A percentile compares a stretch with the other conserved stretches of the same genome.
These are phyloP conservation scores for Trichoderma koningii DNA, from an alignment of 2,329 filamentous ascomycete genomes.

Conservation along the genomic window DNA sequence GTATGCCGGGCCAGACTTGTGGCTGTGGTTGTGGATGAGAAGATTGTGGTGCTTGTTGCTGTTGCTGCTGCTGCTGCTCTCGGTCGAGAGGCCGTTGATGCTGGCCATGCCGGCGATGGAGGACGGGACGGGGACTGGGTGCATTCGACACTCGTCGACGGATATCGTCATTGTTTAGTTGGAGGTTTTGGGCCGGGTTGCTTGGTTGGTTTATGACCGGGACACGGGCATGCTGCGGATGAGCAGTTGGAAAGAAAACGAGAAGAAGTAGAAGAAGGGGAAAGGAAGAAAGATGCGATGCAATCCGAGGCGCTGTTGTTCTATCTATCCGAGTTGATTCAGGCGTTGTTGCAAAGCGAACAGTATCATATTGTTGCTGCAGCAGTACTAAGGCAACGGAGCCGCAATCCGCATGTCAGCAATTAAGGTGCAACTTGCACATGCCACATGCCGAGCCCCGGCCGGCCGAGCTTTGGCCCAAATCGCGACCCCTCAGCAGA, in stretches of 20 bases:
- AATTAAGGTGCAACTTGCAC: not conserved
- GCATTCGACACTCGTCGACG: slow-evolving; percentile 16
- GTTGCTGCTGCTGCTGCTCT: no score
- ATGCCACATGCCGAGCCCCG: slow-evolving; percentile 5
- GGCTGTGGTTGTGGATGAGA: no score
- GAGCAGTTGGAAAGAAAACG: not conserved
- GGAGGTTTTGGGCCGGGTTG: no score
- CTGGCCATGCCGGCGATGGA: not conserved
- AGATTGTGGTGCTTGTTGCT: no score
- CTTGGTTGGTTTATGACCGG: not conserved
- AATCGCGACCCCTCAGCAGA: not conserved
- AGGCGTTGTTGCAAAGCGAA: not conserved
- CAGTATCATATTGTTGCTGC: no score
- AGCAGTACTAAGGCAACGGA: not conserved
- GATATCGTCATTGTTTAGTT: slow-evolving; percentile 8
- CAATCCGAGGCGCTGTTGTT: not conserved
- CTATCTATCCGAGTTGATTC: not conserved
- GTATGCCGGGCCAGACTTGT: not conserved
- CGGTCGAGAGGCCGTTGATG: slow-evolving; percentile 16
- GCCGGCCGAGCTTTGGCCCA: not conserved
- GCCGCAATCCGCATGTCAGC: not conserved
- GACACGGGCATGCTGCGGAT: not conserved
- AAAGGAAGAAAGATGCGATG: not conserved
- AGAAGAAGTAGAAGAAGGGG: no score
- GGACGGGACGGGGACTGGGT: not conserved